phyloP scores from a whole-genome alignment of 2,329 filamentous ascomycete genomes.

The Aspergillus tubingensis region DNA sequence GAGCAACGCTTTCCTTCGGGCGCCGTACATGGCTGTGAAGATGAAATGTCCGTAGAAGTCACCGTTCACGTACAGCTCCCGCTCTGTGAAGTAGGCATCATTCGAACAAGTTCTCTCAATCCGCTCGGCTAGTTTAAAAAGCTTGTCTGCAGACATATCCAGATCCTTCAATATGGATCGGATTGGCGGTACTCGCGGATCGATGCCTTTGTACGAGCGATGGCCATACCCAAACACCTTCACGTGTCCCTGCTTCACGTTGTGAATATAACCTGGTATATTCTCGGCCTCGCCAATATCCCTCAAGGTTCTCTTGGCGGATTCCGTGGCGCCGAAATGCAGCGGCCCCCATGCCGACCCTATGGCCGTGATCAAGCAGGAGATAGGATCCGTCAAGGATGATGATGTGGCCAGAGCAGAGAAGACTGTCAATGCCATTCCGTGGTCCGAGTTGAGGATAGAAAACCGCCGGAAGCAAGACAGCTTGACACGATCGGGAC shows the following conservation, averaged over 20 bases:
- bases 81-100: constrained; percentile 30
- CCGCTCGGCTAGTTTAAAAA: constrained; percentile 28
- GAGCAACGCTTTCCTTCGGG: neutral
- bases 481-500: constrained; percentile 49
- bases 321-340: constrained; percentile 62
- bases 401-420: constrained; percentile 59
- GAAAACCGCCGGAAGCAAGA: constrained; percentile 57
- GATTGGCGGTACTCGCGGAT: constrained; percentile 31
- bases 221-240: constrained; percentile 37
- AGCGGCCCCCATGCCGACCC: constrained; percentile 60
- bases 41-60: constrained; percentile 50
- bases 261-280: constrained; percentile 30
- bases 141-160: constrained; percentile 11
- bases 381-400: constrained; percentile 58
- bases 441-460: constrained; percentile 61
- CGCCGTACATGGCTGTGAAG: constrained; percentile 43
- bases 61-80: constrained; percentile 47
- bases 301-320: constrained; percentile 50
- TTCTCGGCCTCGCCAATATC: constrained; percentile 29
- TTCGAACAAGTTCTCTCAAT: constrained; percentile 28
- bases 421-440: constrained; percentile 60
- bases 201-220: constrained; percentile 33
- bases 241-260: constrained; percentile 29
- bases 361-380: constrained; percentile 54
- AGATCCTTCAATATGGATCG: constrained; percentile 29